phyloP scores from a whole-genome alignment of 768 basidiomycete genomes.

The Suillus bovinus region DNA sequence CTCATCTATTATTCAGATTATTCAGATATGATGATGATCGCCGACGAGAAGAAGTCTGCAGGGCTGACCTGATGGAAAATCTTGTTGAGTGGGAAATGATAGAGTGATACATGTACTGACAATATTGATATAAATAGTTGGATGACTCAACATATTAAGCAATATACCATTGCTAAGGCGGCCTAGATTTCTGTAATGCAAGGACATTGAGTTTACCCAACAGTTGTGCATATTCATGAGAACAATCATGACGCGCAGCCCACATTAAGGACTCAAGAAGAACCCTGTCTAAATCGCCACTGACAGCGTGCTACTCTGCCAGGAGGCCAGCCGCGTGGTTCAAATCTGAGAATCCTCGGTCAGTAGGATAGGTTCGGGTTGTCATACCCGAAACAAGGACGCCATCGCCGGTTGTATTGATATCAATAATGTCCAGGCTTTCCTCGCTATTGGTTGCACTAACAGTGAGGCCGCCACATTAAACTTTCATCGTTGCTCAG shows the following conservation, averaged over 20 bases:
- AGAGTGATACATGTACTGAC: neutral
- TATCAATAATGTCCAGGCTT: neutral
- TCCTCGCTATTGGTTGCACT: neutral
- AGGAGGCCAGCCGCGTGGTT: neutral
- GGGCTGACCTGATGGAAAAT: neutral
- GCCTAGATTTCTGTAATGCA: neutral
- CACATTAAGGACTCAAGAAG: neutral
- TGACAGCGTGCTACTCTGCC: neutral
- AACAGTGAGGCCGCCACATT: neutral
- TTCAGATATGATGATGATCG: neutral
- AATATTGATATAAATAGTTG: neutral
- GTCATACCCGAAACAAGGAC: neutral
- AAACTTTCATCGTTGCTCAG: neutral
- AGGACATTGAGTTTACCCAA: neutral
- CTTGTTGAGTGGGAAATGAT: neutral
- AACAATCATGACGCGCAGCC: neutral
- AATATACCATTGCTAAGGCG: neutral
- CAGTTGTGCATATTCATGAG: neutral
- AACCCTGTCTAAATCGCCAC: neutral
- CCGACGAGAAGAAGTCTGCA: neutral
- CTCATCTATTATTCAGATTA: neutral
- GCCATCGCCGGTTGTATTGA: neutral
- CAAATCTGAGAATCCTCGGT: neutral
- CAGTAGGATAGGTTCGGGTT: neutral
- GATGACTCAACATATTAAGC: neutral